phyloP scores from a whole-genome alignment of 371 early-diverging fungal species.

The Lichtheimia ramosa region DNA sequence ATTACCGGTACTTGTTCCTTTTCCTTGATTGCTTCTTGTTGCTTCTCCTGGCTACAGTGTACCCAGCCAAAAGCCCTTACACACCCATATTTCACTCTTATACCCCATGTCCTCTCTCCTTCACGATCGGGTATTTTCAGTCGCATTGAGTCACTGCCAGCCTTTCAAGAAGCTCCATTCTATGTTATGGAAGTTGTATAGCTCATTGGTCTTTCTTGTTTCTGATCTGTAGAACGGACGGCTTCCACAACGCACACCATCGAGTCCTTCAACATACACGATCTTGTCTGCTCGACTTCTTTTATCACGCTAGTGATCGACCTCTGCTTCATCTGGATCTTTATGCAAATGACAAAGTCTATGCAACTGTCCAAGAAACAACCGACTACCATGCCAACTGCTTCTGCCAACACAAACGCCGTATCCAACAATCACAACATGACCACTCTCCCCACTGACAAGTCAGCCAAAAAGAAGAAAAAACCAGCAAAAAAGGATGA shows the following conservation, averaged over 20 bases:
- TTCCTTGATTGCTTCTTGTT: too few species aligned
- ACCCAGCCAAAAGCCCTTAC: too few species aligned
- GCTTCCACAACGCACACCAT: conserved; percentile 8
- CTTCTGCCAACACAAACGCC: background rate
- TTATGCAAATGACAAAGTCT: conserved; percentile 29
- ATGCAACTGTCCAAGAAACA: conserved; percentile 16
- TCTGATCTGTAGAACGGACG: conserved; percentile 1
- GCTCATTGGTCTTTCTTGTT: background rate
- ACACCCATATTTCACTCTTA: too few species aligned
- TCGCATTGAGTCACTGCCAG: too few species aligned
- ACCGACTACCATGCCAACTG: background rate
- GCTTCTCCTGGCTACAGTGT: too few species aligned
- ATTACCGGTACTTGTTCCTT: too few species aligned
- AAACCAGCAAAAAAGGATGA: background rate
- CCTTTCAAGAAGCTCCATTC: too few species aligned
- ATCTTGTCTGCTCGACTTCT: conserved; percentile 14
- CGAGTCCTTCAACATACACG: conserved; percentile 15
- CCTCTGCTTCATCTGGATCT: conserved; percentile 26
- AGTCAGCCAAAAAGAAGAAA: conserved; percentile 7
- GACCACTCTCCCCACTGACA: background rate
- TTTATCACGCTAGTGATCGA: conserved; percentile 22
- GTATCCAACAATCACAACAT: background rate
- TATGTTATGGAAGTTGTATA: background rate
- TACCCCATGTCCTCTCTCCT: too few species aligned
- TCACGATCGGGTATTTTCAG: background rate